Conservation (phyloP, 106 monocot species). For the Platanthera guangdongensis region DNA sequence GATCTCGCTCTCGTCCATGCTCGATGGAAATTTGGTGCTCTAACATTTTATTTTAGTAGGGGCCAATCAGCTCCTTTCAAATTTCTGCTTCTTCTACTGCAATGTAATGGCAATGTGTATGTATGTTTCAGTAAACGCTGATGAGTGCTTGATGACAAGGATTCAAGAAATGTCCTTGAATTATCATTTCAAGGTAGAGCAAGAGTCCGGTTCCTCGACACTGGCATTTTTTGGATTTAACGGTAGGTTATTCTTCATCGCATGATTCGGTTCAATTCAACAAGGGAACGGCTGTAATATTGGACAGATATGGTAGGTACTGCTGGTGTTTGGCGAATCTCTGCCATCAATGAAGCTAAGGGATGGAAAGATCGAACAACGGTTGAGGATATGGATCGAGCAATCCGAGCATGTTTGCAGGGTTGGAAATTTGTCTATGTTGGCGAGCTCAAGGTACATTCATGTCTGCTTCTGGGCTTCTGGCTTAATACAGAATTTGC, state of each 20-base stretch:
- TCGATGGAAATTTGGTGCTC: constrained; percentile 47
- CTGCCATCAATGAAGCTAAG: too few relatives aligned
- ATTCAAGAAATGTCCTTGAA: constrained; percentile 85
- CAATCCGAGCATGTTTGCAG: too few relatives aligned
- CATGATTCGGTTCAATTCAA: neutral
- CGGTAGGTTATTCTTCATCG: constrained; percentile 20
- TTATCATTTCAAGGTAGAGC: constrained; percentile 85
- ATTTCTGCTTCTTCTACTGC: neutral
- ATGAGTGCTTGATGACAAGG: constrained; percentile 82
- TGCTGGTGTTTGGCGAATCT: too few relatives aligned
- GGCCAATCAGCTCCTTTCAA: neutral
- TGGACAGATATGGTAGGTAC: too few relatives aligned
- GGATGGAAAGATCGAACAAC: too few relatives aligned
- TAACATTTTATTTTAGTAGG: neutral
- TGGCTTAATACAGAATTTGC: too few relatives aligned
- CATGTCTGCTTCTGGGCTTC: too few relatives aligned
- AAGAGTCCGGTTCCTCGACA: constrained; percentile 58
- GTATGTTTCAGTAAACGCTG: constrained; percentile 42
- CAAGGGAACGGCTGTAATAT: too few relatives aligned
- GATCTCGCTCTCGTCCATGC: constrained; percentile 46
- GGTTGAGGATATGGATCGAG: too few relatives aligned
- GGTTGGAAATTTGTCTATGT: too few relatives aligned
- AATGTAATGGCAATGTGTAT: neutral
- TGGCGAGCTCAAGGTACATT: too few relatives aligned
- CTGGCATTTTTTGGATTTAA: constrained; percentile 72